phyloP scores from a whole-genome alignment of 805 yeast genomes.

The Saturnispora mendoncae region DNA sequence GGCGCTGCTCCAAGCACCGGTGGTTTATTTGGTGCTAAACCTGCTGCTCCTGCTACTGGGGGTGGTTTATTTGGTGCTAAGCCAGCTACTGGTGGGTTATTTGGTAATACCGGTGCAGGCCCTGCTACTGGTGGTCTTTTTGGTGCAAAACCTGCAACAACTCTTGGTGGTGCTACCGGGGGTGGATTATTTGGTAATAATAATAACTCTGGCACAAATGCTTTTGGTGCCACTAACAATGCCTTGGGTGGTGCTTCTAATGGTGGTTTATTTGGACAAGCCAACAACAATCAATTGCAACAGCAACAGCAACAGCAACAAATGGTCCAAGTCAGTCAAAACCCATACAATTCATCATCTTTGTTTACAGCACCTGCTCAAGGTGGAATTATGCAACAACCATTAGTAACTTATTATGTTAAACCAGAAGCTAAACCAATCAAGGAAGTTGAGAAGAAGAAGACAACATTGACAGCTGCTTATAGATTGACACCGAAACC shows the following conservation, averaged over 20 bases:
- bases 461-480: slow-evolving; percentile 49
- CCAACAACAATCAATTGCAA: slow-evolving; percentile 13
- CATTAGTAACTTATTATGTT: slow-evolving; percentile 35
- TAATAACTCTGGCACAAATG: slow-evolving; percentile 24
- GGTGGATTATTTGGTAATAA: slow-evolving; percentile 19
- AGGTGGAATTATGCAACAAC: slow-evolving; percentile 15
- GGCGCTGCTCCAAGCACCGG: slow-evolving; percentile 13
- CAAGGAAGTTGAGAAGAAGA: slow-evolving; percentile 42
- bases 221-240: slow-evolving; percentile 28
- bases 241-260: slow-evolving; percentile 13
- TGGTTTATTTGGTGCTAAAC: slow-evolving; percentile 29
- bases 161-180: slow-evolving; percentile 8
- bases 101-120: slow-evolving; percentile 20
- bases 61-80: slow-evolving; percentile 23
- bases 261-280: slow-evolving; percentile 25
- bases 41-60: slow-evolving; percentile 18
- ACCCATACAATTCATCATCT: slow-evolving; percentile 78
- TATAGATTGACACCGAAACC: slow-evolving; percentile 61
- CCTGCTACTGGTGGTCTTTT: slow-evolving; percentile 30
- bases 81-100: slow-evolving; percentile 19
- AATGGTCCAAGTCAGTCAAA: slow-evolving; percentile 32
- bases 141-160: slow-evolving; percentile 23
- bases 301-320: slow-evolving; percentile 21
- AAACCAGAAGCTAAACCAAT: slow-evolving; percentile 46
- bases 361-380: slow-evolving; percentile 39